Percentiles rank a stretch among this genome's conserved stretches.
Conservation (phyloP, 345 rosid species). For the Dimocarpus longan region DNA sequence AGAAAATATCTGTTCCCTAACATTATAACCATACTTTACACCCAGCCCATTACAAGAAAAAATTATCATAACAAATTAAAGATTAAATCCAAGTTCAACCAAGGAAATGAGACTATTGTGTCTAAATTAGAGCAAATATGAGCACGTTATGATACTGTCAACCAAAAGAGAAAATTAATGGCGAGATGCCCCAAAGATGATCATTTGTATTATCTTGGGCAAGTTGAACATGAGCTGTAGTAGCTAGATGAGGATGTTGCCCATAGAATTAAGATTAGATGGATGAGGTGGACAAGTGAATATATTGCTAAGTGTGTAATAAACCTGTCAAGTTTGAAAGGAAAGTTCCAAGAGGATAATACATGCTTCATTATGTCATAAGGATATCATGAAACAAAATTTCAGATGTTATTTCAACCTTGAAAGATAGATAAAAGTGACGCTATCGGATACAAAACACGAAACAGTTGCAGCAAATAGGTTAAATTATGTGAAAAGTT, state of each 20-base stretch:
- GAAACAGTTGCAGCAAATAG: background rate
- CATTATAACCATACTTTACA: background rate
- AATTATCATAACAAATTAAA: background rate
- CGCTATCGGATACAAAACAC: background rate
- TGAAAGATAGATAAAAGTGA: background rate
- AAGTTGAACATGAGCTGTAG: background rate
- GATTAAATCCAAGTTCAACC: background rate
- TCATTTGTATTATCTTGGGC: background rate
- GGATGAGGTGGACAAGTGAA: conserved; percentile 3
- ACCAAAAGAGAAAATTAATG: background rate
- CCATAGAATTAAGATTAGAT: background rate
- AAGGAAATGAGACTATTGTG: background rate
- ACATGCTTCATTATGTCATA: background rate
- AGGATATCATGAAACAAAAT: background rate
- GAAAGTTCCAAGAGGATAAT: background rate
- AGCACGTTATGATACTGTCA: background rate
- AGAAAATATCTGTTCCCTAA: background rate
- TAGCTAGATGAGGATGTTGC: background rate
- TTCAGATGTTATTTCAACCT: background rate
- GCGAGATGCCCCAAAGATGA: background rate
- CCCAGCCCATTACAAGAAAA: background rate
- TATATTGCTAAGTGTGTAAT: no score
- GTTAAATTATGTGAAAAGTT: background rate
- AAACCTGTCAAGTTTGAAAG: background rate
- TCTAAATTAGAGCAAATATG: background rate